phyloP scores from a whole-genome alignment of 257 asterid species.

The Solanum pinnatisectum region DNA sequence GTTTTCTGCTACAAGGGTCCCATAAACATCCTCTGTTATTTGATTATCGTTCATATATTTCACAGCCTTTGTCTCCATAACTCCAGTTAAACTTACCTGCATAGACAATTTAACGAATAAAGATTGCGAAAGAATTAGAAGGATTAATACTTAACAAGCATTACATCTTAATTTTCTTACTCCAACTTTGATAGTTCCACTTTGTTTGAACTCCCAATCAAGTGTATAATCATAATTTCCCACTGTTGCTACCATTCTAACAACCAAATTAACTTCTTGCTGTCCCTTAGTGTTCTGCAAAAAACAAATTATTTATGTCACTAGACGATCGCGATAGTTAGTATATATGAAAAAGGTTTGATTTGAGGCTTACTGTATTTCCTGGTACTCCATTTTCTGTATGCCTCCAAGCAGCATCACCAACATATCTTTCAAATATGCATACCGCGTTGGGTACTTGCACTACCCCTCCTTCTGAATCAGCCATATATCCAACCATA shows the following conservation, averaged over 20 bases:
- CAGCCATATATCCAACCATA: slow-evolving; percentile 52
- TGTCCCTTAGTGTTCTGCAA: slow-evolving; percentile 47
- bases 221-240: slow-evolving; percentile 70
- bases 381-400: slow-evolving; percentile 25
- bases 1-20: slow-evolving; percentile 51
- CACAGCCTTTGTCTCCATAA: slow-evolving; percentile 48
- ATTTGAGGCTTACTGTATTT: background rate
- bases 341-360: background rate
- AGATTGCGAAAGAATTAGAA: background rate
- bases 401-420: slow-evolving; percentile 68
- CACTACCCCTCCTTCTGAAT: slow-evolving; percentile 37
- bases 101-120: background rate
- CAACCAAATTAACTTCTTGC: slow-evolving; percentile 46
- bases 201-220: slow-evolving; percentile 80
- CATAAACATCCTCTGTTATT: slow-evolving; percentile 19
- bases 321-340: background rate
- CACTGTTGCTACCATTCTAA: slow-evolving; percentile 64
- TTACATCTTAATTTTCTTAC: slow-evolving; percentile 23
- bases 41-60: slow-evolving; percentile 13
- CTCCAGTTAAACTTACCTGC: slow-evolving; percentile 53
- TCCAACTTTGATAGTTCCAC: slow-evolving; percentile 55
- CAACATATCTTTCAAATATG: slow-evolving; percentile 39
- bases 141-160: background rate
- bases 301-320: background rate
- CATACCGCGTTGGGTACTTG: slow-evolving; percentile 38